These are phyloP conservation scores for Aspergillus proliferans DNA, from an alignment of 2,329 filamentous ascomycete genomes.

Conservation along the genomic window DNA sequence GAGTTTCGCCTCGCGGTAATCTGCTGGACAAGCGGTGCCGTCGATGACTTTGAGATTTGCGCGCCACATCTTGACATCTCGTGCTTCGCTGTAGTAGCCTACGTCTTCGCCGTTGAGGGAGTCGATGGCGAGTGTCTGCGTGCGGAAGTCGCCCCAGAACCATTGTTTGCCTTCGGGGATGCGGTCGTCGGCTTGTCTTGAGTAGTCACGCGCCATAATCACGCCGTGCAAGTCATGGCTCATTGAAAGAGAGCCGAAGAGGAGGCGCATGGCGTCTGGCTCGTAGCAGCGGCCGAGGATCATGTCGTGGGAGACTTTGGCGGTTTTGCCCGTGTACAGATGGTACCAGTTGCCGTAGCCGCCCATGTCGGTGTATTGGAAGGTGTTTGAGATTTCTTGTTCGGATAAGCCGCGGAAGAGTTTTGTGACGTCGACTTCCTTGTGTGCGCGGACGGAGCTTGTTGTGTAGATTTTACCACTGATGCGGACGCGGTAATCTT, in stretches of 20 bases:
- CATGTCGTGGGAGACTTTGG: slow-evolving; percentile 46
- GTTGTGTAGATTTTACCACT: slow-evolving; percentile 45
- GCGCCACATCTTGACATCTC: slow-evolving; percentile 43
- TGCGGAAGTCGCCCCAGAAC: slow-evolving; percentile 54
- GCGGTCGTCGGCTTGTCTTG: slow-evolving; percentile 42
- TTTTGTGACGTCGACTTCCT: slow-evolving; percentile 11
- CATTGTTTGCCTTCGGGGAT: slow-evolving; percentile 44
- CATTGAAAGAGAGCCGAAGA: slow-evolving; percentile 37
- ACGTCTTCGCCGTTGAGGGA: slow-evolving; percentile 51
- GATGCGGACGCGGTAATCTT: slow-evolving; percentile 43
- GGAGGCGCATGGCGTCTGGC: slow-evolving; percentile 42
- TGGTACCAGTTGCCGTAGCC: slow-evolving; percentile 50
- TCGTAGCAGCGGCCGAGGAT: slow-evolving; percentile 52
- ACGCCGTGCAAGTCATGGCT: slow-evolving; percentile 44
- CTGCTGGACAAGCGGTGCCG: slow-evolving; percentile 21
- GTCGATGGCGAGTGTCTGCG: slow-evolving; percentile 51
- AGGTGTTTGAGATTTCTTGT: slow-evolving; percentile 28
- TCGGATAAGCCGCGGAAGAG: slow-evolving; percentile 20
- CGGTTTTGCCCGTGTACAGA: slow-evolving; percentile 37
- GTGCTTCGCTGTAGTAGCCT: slow-evolving; percentile 39
- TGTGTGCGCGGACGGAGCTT: slow-evolving; percentile 20
- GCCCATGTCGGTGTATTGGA: slow-evolving; percentile 36
- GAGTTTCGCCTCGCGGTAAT: slow-evolving; percentile 23
- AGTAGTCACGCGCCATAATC: slow-evolving; percentile 43
- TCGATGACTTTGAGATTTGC: slow-evolving; percentile 42